Evolutionary conservation across 1,139 yeast genomes (phyloP).

Genomic region (Blastobotrys aristatus): DNA sequence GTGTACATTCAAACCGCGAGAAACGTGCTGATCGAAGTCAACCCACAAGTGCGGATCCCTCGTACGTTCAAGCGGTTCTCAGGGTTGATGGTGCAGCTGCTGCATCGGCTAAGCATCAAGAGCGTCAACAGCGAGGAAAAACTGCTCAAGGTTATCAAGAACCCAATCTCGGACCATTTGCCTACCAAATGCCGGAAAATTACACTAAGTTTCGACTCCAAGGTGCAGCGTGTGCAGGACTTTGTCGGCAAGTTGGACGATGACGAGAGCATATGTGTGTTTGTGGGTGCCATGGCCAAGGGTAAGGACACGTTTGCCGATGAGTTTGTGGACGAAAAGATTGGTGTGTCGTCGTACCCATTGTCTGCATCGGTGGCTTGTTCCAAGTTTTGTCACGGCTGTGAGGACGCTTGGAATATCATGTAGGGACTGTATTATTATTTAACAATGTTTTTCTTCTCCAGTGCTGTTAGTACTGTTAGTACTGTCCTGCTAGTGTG

Average conservation of each 20-base stretch:
- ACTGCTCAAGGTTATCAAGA: constrained; percentile 86
- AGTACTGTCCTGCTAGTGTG: too few species aligned
- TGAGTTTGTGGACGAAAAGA: constrained; percentile 92
- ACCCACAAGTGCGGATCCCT: constrained; percentile 94
- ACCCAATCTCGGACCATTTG: constrained; percentile 93
- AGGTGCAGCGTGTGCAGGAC: constrained; percentile 81
- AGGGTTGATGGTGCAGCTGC: constrained; percentile 93
- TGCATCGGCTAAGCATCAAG: constrained; percentile 87
- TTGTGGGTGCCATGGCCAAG: constrained; percentile 99
- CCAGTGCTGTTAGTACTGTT: too few species aligned
- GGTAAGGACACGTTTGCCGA: constrained; percentile 97
- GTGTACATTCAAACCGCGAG: constrained; percentile 94
- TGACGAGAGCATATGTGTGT: constrained; percentile 93
- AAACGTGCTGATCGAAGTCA: constrained; percentile 91
- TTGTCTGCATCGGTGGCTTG: constrained; percentile 97
- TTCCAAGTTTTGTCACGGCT: constrained; percentile 96
- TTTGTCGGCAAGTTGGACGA: constrained; percentile 74
- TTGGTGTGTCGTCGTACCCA: constrained; percentile 92
- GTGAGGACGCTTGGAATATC: constrained; percentile 96
- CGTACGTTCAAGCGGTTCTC: constrained; percentile 96
- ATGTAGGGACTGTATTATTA: constrained; percentile 32
- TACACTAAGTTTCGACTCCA: constrained; percentile 91
- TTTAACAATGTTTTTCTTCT: too few species aligned
- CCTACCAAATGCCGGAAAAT: constrained; percentile 94
- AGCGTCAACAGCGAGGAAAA: constrained; percentile 94